These are phyloP conservation scores for Alternaria novae-zelandiae DNA, from an alignment of 2,329 filamentous ascomycete genomes.

Conservation along the genomic window DNA sequence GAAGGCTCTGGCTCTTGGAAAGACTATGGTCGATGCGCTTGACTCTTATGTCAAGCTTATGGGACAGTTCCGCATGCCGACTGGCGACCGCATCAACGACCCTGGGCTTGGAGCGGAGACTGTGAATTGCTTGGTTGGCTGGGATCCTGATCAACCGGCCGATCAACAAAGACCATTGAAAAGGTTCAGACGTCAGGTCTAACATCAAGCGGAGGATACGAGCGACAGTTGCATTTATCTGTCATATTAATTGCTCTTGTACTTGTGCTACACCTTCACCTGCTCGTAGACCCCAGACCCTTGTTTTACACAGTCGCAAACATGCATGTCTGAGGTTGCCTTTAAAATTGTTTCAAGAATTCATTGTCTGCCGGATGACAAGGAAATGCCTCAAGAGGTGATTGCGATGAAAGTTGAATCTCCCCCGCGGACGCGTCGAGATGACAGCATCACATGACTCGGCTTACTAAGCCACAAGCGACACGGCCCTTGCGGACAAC, in stretches of 20 bases:
- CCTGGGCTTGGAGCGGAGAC: constrained; percentile 36
- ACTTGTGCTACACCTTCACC: background rate
- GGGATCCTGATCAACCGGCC: constrained; percentile 25
- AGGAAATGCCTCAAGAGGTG: background rate
- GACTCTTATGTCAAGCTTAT: constrained; percentile 35
- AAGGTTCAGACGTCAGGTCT: constrained; percentile 1
- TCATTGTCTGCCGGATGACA: too few species aligned
- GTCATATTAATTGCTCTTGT: background rate
- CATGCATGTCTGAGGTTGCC: background rate
- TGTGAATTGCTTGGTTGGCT: constrained; percentile 38
- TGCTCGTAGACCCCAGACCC: background rate
- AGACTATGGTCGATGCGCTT: constrained; percentile 33
- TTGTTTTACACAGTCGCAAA: background rate
- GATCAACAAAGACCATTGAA: constrained; percentile 8
- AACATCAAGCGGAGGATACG: background rate
- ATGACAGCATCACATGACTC: too few species aligned
- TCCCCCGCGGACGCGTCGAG: background rate
- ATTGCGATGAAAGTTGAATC: background rate
- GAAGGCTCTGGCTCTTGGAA: constrained; percentile 32
- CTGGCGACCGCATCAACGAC: constrained; percentile 33
- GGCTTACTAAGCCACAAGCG: background rate
- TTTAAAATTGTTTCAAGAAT: too few species aligned
- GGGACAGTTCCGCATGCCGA: constrained; percentile 26
- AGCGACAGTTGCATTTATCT: fast-evolving
- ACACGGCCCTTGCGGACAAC: background rate